Base-by-base conservation (phyloP, 75 land plant species). In the Cupressus sempervirens region DNA sequence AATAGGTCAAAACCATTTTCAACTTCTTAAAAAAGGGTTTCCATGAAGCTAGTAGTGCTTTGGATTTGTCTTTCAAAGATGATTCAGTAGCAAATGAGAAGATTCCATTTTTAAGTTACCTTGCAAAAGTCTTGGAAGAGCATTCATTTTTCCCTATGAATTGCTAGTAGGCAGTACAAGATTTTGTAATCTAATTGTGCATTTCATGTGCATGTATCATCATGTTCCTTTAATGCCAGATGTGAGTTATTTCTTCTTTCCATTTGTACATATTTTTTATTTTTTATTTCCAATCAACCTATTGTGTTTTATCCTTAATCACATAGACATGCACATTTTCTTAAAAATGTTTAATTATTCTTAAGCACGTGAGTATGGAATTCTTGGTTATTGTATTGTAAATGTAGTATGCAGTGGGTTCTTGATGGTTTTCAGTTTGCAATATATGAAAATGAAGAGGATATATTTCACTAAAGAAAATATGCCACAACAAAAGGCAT, bases 41-140 rank as follows among this genome's bases (percentile, higher is more conserved):
- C 88, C 89, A 91, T 20, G 98, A 98, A 76, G 86, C 95, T 80
- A 89, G 96, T 81, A 97, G 93, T 82, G 95, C 99, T 16, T 88
- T 98, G 74, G 99, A 98, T 88, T 89, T 98, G 74, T 94, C 96
- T 13, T 98, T 98, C 82, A 86, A 88, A 56, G 95, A 98, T 86
- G 98, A 98, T 81, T 89, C 94, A 80, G 96, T 92, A 65, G 98
- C 98, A 16, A 98, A 98, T 87, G 99, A 98, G 87, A 98, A 98
- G 89, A 98, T 98, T 76, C 95, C 99, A 62, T 98, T 94, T 84
- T 89, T 98, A 82, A 98, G 98, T 84, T 93, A 98, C 87, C 93
- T 98, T 76, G 98, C 99, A 43, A 91, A 85, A 85, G 88, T 94
- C 72, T 87, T 98, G 83, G 92, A 92, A 88, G 93, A 91, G 82